Percentiles rank a stretch among this genome's conserved stretches.
These are phyloP conservation scores for Ophiocordyceps camponoti-saundersi DNA, from an alignment of 2,329 filamentous ascomycete genomes.

Conservation along the genomic window DNA sequence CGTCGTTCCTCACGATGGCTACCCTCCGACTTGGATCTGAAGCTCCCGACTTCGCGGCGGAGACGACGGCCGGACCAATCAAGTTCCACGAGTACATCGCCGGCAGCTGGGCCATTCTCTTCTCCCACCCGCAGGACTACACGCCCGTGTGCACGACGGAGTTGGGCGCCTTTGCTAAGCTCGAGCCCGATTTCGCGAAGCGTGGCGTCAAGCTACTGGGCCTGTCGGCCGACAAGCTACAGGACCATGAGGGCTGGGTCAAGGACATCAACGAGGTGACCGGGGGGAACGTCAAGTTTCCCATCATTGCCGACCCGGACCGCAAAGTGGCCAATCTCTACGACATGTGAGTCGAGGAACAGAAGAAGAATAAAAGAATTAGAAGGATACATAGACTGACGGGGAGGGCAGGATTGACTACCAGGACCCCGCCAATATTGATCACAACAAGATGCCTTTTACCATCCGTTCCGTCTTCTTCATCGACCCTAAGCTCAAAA, in stretches of 20 bases:
- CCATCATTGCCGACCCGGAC: slow-evolving; percentile 67
- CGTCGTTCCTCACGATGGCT: slow-evolving; percentile 8
- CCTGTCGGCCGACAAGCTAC: slow-evolving; percentile 70
- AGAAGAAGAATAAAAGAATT: background rate
- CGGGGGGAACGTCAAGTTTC: slow-evolving; percentile 52
- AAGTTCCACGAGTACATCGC: slow-evolving; percentile 72
- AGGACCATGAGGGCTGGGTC: slow-evolving; percentile 78
- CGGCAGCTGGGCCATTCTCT: slow-evolving; percentile 65
- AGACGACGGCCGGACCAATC: slow-evolving; percentile 62
- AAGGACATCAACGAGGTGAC: slow-evolving; percentile 72
- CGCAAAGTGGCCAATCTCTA: slow-evolving; percentile 61
- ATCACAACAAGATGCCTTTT: slow-evolving; percentile 71
- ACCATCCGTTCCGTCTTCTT: slow-evolving; percentile 92
- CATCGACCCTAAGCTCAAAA: slow-evolving; percentile 87
- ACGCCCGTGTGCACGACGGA: slow-evolving; percentile 94
- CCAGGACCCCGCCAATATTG: slow-evolving; percentile 67
- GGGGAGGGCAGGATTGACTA: slow-evolving; percentile 45
- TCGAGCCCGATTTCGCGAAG: slow-evolving; percentile 75
- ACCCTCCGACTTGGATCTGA: slow-evolving; percentile 44
- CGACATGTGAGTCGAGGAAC: slow-evolving; percentile 42
- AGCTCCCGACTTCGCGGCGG: slow-evolving; percentile 71
- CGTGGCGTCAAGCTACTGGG: slow-evolving; percentile 84
- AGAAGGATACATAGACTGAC: background rate
- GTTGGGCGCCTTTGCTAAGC: slow-evolving; percentile 80
- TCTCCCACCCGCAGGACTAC: slow-evolving; percentile 80